A percentile compares a stretch with the other conserved stretches of the same genome.
phyloP scores from a whole-genome alignment of 2,329 filamentous ascomycete species.

The Aspergillus oerlinghausenensis region DNA sequence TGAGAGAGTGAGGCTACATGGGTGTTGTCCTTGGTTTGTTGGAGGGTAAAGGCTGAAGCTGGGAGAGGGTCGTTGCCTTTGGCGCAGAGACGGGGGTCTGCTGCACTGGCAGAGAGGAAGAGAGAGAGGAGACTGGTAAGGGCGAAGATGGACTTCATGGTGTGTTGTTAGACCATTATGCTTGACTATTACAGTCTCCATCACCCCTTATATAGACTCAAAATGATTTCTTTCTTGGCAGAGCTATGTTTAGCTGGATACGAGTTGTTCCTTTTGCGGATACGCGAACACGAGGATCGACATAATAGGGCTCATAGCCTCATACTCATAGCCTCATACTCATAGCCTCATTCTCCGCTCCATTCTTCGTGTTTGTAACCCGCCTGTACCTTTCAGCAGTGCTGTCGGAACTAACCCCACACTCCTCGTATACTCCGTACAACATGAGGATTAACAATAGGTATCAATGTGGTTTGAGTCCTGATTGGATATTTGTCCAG shows the following conservation, averaged over 20 bases:
- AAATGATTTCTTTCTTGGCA: background rate
- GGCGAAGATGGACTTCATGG: background rate
- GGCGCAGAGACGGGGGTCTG: background rate
- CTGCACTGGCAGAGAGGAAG: background rate
- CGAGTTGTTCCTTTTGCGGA: background rate
- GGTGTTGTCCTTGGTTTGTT: slow-evolving; percentile 7
- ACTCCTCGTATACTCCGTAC: too few species aligned
- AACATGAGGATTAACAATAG: too few species aligned
- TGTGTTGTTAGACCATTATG: background rate
- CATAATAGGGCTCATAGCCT: background rate
- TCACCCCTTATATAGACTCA: background rate
- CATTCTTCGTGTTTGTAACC: too few species aligned
- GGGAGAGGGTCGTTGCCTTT: background rate
- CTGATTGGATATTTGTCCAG: too few species aligned
- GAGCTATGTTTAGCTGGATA: background rate
- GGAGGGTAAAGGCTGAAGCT: slow-evolving; percentile 8
- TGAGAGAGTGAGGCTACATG: slow-evolving; percentile 9
- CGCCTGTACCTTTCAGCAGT: too few species aligned
- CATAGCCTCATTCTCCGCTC: too few species aligned
- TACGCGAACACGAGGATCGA: background rate
- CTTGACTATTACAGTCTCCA: background rate
- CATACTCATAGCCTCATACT: too few species aligned
- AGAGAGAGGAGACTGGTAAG: background rate
- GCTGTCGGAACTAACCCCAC: too few species aligned
- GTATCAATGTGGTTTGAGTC: too few species aligned